Base-by-base conservation (phyloP, 202 grass and related monocot species). In the Thinopyrum obtusiflorum region DNA sequence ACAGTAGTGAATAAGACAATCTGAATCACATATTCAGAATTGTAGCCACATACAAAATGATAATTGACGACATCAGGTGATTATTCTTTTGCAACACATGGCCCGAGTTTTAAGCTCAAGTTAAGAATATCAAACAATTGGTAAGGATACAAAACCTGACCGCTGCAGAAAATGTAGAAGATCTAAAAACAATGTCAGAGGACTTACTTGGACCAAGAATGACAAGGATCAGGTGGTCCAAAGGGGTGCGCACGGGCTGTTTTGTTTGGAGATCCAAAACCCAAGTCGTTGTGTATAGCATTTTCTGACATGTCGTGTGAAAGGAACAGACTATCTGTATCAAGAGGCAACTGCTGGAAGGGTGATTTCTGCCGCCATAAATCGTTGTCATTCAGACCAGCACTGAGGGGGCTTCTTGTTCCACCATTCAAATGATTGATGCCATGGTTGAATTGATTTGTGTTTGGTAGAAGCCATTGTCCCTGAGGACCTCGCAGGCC, bases 201-300 rank as follows among this genome's bases (percentile, higher is more conserved):
- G 11, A 89, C 90, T 86, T 94, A 99, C 97, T 92, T 99, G 78
- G 92, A 85, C 90, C 91, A 96, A 59, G 76, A 86, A 89, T 68
- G 80, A 88, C 79, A 27, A 76, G 72, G 72, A 76, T 27, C 84
- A 79, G 85, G 83, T 29, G 88, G 81, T 3, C 89, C 91, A 86
- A 93, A 80, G 25, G 91, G 88, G 73, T 82, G 78, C 66, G 72
- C 81, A 51, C n/a, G 28, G 26, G 61, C 81, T 85, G 88, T 82
- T 87, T 82, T 90, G 36, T 95, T 87, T 78, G 84, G 88, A 85
- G 86, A 85, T 47, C 21, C 72, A 76, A 82, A 88, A 70, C 57
- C 66, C 59, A 76, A 68, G 57, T 89, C 64, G 18, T 80, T 92
- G 36, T 71, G 81, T 69, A 77, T 70, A 89, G 88, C 62, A 70